Percentiles rank a stretch among this genome's conserved stretches.
phyloP scores from a whole-genome alignment of 805 yeast genomes.

The Candida chilensis region DNA sequence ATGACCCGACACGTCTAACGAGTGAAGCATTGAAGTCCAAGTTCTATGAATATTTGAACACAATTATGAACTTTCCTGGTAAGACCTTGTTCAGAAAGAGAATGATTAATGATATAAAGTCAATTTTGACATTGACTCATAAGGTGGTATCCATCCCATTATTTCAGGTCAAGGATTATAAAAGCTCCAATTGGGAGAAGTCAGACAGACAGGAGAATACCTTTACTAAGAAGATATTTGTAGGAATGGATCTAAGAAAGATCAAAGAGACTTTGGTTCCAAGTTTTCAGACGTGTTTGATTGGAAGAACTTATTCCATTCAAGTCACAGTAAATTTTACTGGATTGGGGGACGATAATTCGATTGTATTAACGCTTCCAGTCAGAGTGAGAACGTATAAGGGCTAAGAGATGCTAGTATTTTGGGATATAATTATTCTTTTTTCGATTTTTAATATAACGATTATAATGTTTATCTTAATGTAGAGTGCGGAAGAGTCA shows the following conservation, averaged over 20 bases:
- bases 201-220: conserved; percentile 1
- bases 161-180: conserved; percentile 7
- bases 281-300: conserved; percentile 52
- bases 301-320: conserved; percentile 49
- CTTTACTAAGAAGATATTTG: conserved; percentile 12
- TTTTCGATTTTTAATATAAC: no score
- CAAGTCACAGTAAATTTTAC: conserved; percentile 36
- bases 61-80: conserved; percentile 4
- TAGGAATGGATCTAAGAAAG: conserved; percentile 18
- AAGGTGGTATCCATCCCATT: conserved; percentile 4
- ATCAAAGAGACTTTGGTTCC: conserved; percentile 46
- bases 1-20: no score
- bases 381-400: conserved; percentile 21
- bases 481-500: no score
- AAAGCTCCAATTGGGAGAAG: conserved; percentile 8
- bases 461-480: no score
- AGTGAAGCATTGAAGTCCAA: conserved; percentile 10
- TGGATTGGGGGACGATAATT: conserved; percentile 25
- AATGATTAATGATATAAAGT: conserved; percentile 10
- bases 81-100: conserved; percentile 6
- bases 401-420: no score
- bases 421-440: no score
- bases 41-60: conserved; percentile 7
- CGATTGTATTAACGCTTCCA: conserved; percentile 22
- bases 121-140: conserved; percentile 7